Conservation (phyloP, 257 asterid genomes). For the Sherardia arvensis region DNA sequence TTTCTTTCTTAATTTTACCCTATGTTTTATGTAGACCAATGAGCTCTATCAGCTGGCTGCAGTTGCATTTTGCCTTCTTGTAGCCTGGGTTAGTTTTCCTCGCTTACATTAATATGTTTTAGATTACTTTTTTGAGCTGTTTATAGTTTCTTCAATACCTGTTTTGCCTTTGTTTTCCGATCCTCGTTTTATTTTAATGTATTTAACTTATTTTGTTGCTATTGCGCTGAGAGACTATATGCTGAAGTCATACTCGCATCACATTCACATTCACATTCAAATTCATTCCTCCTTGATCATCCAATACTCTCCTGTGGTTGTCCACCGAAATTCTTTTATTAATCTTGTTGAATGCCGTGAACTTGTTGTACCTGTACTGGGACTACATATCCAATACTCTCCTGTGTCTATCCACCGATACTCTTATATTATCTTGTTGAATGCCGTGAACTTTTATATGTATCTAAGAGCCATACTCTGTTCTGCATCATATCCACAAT, state of each 20-base stretch:
- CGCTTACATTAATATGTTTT: constrained; percentile 6
- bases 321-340: neutral
- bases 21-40: constrained; percentile 59
- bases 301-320: neutral
- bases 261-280: neutral
- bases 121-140: neutral
- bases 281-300: neutral
- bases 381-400: too few species aligned
- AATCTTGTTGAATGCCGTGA: neutral
- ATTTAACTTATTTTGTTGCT: neutral
- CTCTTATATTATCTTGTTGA: too few species aligned
- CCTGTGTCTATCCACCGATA: too few species aligned
- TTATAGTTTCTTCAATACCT: neutral
- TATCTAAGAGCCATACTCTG: too few species aligned
- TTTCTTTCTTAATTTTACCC: neutral
- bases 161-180: neutral
- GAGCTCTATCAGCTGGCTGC: constrained; percentile 96
- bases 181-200: neutral
- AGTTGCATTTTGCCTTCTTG: constrained; percentile 94
- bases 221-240: neutral
- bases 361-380: neutral
- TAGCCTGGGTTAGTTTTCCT: constrained; percentile 85
- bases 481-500: neutral
- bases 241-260: neutral
- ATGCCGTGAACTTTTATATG: too few species aligned